Evolutionary conservation across 768 basidiomycete species (phyloP), one percentile per base, ranked within the genome.

Genomic region (Mycena vulgaris): DNA sequence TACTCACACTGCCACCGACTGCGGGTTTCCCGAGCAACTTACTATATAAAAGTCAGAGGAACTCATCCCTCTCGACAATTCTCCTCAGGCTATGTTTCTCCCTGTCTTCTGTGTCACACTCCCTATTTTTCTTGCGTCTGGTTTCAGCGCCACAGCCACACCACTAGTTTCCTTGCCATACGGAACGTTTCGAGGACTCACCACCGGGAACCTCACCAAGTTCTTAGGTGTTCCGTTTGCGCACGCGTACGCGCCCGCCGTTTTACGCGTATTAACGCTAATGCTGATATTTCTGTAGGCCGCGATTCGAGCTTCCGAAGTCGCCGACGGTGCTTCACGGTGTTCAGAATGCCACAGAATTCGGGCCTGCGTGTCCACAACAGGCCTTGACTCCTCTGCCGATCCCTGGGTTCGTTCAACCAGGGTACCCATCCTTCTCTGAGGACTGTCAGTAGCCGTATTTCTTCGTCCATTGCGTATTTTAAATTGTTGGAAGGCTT

Each of bases 351-450:
- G 65, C 65, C 7, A 66, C 65, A 3, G 30, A 23, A 2, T 66
- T 52, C 17, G 65, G 65, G 2, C 65, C 65, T 3, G 57, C 63
- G 17, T 66, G 65, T 33, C 65, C 65, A 1, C 65, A 66, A 30
- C 65, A 66, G 30, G n/a, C 13, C 19, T 16, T 66, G 5, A 40
- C 48, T 33, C 9, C 65, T 30, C 17, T 28, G 21, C 47, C 64
- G 11, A 16, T 39, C 28, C 6, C n/a, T n/a, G 19, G 28, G 31
- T 3, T 1, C 21, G 3, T n/a, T n/a, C 27, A 25, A 30, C 25
- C 19, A 11, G n/a, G n/a, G 31, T 58, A 51, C 21, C 55, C 47
- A 8, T 28, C 35, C 2, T 42, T 59, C 27, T 66, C 65, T 8
- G 65, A 66, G 25, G 48, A 59, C 19, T 66, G 65, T 66, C 5